Base-by-base conservation (phyloP, 1,284 basidiomycete genomes). In the Cystobasidiaceae sp. region DNA sequence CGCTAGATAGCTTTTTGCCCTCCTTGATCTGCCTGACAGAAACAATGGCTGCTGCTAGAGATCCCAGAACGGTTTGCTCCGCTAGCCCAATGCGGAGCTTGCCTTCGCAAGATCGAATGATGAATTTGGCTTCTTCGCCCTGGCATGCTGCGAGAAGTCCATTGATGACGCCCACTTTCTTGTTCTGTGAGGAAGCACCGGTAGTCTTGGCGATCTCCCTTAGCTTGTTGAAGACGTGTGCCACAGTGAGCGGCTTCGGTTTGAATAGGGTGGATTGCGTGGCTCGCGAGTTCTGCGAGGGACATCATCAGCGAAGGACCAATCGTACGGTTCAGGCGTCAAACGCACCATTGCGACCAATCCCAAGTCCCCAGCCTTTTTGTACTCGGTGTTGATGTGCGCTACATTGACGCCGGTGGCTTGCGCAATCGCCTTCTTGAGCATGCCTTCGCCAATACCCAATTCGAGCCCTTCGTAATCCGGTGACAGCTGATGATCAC, bases 21-120 rank as follows among this genome's bases (percentile, higher is more conserved):
- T 70, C 46, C 45, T 68, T 63, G 17, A 70, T 39, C 25, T 58
- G 34, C 28, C 67, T 67, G 25, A 63, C 57, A 90, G 80, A 23
- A 30, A 93, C 88, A 33, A 84, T 83, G 4, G 93, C 91, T 74
- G 91, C 89, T 0, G 91, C 88, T 33, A 96, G 80, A 21, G 91
- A 88, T 28, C 93, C 88, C 19, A 96, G 81, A 6, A 96, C 87
- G 0, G 93, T 93, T 60, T 90, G 86, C 75, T 98, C 96, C 2
- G 96, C 96, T 71, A 98, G 87, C 46, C 96, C 92, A 74, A 99
- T 98, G 5, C 96, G 85, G 37, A 99, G 83, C 78, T 99, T 99
- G 62, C 96, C 96, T 78, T 97, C 94, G 70, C 98, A 78, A 76
- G 89, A 92, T 52, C 96, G 87, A 57, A 98, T 88, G 68, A 98